Conservation (phyloP, 1,139 yeast species). For the Geotrichum bryndzae region DNA sequence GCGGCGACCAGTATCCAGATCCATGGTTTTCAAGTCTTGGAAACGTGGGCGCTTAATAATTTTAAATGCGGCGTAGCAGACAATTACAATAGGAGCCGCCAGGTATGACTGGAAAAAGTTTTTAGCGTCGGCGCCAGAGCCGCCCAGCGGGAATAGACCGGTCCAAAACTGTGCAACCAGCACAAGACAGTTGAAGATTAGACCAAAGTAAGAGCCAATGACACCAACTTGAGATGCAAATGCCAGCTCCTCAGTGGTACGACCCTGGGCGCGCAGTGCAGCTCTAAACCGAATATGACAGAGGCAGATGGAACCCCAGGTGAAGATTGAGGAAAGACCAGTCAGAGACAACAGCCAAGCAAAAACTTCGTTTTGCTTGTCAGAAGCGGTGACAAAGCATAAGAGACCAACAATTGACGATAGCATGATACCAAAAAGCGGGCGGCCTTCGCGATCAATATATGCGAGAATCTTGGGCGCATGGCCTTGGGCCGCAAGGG, state of each 20-base stretch:
- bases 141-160: conserved; percentile 64
- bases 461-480: conserved; percentile 72
- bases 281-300: conserved; percentile 74
- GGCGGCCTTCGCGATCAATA: conserved; percentile 71
- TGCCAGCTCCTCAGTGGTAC: conserved; percentile 59
- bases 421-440: conserved; percentile 58
- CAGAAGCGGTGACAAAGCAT: conserved; percentile 62
- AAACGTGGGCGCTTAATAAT: conserved; percentile 43
- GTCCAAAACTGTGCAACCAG: conserved; percentile 78
- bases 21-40: conserved; percentile 47
- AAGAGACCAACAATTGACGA: conserved; percentile 60
- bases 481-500: conserved; percentile 74
- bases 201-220: conserved; percentile 63
- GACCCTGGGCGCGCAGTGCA: conserved; percentile 63
- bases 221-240: conserved; percentile 65
- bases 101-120: conserved; percentile 50
- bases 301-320: conserved; percentile 75
- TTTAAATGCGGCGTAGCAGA: conserved; percentile 48
- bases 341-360: conserved; percentile 78
- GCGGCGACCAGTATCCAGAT: conserved; percentile 50
- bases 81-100: conserved; percentile 48
- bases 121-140: conserved; percentile 37
- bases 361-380: conserved; percentile 62
- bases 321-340: conserved; percentile 75
- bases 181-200: conserved; percentile 54